A percentile compares a stretch with the other conserved stretches of the same genome.
Evolutionary conservation across 176 grass and related monocot species (phyloP).

Genomic region (Bothriochloa decipiens): DNA sequence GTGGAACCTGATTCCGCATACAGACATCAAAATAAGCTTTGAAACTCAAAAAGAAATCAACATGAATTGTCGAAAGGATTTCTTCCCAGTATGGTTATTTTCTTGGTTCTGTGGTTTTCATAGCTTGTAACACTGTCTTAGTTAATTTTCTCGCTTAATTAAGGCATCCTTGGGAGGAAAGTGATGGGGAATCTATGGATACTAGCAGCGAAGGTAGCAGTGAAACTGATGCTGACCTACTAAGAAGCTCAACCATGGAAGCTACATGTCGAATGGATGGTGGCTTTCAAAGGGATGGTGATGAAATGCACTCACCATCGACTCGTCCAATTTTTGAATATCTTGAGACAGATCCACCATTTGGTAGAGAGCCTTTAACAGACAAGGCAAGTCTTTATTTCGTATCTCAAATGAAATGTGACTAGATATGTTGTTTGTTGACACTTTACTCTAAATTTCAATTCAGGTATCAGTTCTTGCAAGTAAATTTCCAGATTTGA

Average conservation of each 20-base stretch:
- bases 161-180: conserved; percentile 76
- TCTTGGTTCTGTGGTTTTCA: not conserved
- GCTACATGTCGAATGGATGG: conserved; percentile 39
- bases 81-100: not conserved
- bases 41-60: not conserved
- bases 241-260: conserved; percentile 47
- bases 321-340: conserved; percentile 72
- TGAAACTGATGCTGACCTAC: conserved; percentile 51
- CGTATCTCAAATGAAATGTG: conserved; percentile 14
- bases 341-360: conserved; percentile 78
- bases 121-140: conserved; percentile 40
- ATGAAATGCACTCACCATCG: conserved; percentile 45
- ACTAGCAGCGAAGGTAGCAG: conserved; percentile 69
- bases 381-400: conserved; percentile 69
- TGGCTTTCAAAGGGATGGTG: conserved; percentile 55
- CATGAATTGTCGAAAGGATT: not conserved
- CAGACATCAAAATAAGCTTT: not conserved
- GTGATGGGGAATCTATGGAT: conserved; percentile 76
- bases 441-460: conserved; percentile 40
- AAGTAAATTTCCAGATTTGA: conserved; percentile 79
- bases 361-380: conserved; percentile 87
- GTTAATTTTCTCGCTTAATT: conserved; percentile 50
- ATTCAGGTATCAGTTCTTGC: conserved; percentile 83
- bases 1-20: not conserved
- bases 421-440: not conserved